These are phyloP conservation scores for Selaginella moellendorffii DNA, from an alignment of 75 land plant species.

Conservation along the genomic window DNA sequence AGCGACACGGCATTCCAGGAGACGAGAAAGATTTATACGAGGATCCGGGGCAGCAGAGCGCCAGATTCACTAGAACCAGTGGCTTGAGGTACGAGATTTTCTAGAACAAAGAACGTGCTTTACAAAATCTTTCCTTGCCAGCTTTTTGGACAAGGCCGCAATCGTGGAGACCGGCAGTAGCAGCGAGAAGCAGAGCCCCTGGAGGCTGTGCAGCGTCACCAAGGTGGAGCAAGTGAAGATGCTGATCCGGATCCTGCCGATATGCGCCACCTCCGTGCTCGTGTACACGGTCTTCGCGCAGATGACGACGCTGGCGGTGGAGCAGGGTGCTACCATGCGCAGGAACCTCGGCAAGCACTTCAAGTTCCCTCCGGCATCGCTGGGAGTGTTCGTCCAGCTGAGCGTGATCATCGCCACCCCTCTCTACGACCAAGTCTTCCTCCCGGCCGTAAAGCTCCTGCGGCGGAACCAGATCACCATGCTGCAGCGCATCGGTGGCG, in stretches of 20 bases:
- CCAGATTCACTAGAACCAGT: background rate
- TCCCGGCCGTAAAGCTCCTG: conserved; percentile 26
- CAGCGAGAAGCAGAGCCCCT: conserved; percentile 19
- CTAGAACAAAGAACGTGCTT: too few relatives aligned
- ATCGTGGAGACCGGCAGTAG: background rate
- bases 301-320: conserved; percentile 84
- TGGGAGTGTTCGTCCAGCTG: conserved; percentile 57
- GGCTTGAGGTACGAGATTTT: background rate
- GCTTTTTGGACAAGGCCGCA: conserved; percentile 2
- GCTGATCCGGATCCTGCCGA: conserved; percentile 54
- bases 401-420: conserved; percentile 53
- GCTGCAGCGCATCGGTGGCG: conserved; percentile 51
- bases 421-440: conserved; percentile 44
- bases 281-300: conserved; percentile 85
- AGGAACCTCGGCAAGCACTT: conserved; percentile 38
- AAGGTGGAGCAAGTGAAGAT: conserved; percentile 83
- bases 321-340: conserved; percentile 69
- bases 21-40: background rate
- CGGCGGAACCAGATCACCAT: conserved; percentile 43
- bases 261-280: conserved; percentile 69
- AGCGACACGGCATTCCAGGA: background rate
- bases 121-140: background rate
- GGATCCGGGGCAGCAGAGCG: background rate
- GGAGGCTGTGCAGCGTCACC: conserved; percentile 51
- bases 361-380: conserved; percentile 61